phyloP scores from a whole-genome alignment of 176 grass and related monocot species.

The Coix lacrymajobi region DNA sequence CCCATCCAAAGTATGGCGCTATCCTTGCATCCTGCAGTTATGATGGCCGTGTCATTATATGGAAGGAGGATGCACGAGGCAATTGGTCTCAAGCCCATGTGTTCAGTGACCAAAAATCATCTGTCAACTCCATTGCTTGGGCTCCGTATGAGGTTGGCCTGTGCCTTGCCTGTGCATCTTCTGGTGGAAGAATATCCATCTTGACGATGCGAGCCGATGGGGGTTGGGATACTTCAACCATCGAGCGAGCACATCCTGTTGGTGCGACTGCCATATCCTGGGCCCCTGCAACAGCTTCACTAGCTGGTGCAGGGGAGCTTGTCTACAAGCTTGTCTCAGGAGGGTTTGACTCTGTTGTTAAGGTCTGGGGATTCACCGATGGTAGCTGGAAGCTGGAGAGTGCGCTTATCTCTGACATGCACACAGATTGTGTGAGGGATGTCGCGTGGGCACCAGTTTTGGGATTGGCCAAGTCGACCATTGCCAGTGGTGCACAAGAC shows the following conservation, averaged over 20 bases:
- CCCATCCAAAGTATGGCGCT: conserved; percentile 70
- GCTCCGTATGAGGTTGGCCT: conserved; percentile 66
- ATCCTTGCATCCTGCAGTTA: conserved; percentile 77
- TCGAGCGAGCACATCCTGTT: conserved; percentile 71
- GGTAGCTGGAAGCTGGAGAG: conserved; percentile 64
- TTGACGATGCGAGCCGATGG: conserved; percentile 44
- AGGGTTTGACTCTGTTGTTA: conserved; percentile 60
- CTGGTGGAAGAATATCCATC: conserved; percentile 69
- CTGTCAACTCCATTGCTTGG: conserved; percentile 81
- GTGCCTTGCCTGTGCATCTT: conserved; percentile 57
- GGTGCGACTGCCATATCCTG: conserved; percentile 60
- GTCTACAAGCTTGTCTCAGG: conserved; percentile 69
- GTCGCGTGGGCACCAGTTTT: conserved; percentile 69
- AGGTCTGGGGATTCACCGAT: conserved; percentile 56
- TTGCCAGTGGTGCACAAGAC: conserved; percentile 63
- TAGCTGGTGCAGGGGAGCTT: conserved; percentile 49
- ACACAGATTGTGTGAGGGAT: conserved; percentile 65
- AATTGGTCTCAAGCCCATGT: conserved; percentile 67
- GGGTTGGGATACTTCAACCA: conserved; percentile 53
- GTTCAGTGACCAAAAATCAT: conserved; percentile 63
- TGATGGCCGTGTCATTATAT: conserved; percentile 74
- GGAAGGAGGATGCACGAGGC: conserved; percentile 63
- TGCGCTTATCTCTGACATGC: conserved; percentile 40
- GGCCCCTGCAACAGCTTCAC: conserved; percentile 59
- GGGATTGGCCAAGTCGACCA: conserved; percentile 54